Evolutionary conservation across 805 yeast species (phyloP), one percentile per base, ranked within the genome.

Genomic region (Yarrowia sp.): DNA sequence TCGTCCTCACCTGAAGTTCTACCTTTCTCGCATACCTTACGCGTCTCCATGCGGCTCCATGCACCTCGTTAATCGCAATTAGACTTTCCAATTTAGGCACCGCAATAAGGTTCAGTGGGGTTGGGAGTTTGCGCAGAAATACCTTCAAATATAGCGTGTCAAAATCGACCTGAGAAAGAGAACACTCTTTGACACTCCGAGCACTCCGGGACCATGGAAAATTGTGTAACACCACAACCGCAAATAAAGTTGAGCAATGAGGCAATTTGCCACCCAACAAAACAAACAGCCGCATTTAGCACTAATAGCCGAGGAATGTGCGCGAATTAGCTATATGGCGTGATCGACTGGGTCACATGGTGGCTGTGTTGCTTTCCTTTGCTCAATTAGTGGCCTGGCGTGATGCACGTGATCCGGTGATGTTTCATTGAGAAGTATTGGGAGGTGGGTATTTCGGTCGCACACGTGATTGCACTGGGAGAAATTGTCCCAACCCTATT

Each of bases 61-160:
- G 59, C 59, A 53, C 40, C 59, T 53, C 59, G 59, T 53, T 53
- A 53, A 53, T 53, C 59, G 40, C 36, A 53, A 45, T 53, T 19
- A 53, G 43, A 12, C 19, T 53, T 53, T 8, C 11, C 12, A 52
- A 7, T 15, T n/a, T 36, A 36, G 36, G 32, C 26, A 16, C 12
- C 36, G 4, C 7, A 32, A 16, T 9, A 26, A 26, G 32, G 32
- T 26, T 26, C 32, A 26, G 32, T 36, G 58, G 58, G 58, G 43
- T 53, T 53, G 59, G 59, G 59, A 53, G 35, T n/a, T 36, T 38
- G 45, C 53, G 15, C 59, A 53, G 59, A 53, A 53, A 53, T 53
- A 53, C 59, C 22, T 53, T 53, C 15, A 45, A 19, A 8, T 16
- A 19, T 14, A 22, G 59, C 35, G 45, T 40, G 59, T 40, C 43